Base-by-base conservation (phyloP, 495 filamentous ascomycete genomes). In the Penicillium mononematosum region DNA sequence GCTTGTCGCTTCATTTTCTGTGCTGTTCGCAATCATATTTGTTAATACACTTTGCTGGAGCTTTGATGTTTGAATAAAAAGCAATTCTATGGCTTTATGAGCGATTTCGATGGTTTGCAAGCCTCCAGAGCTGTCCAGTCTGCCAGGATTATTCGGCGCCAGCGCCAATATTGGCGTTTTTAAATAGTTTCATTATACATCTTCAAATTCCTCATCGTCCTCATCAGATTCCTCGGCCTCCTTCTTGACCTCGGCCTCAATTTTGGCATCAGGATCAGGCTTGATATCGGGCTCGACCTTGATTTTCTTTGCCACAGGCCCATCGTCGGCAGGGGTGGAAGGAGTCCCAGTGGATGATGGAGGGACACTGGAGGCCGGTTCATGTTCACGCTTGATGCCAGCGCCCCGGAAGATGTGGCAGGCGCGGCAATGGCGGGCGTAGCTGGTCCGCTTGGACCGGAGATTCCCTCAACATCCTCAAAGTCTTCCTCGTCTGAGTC, bases 201-300 rank as follows among this genome's bases (percentile, higher is more conserved):
- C 78, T 48, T 81, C 79, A 48, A 83, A 83, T 39, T 81, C 76
- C 42, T 80, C 79, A 2, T 82, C 80, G 38, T 81, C 78, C 43
- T 83, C 80, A 52, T 81, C 79, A 3, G 78, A 81, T 39, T 77
- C 66, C 17, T 66, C 63, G 45, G 71, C 75, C 19, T 72, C 73
- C 53, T 71, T 68, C 57, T 73, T 74, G 7, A 63, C 48, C 2
- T 65, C 67, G 2, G 69, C 62, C 47, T 71, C 66, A 5, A 50
- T 53, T 58, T 61, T 53, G 4, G 9, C 45, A 31, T 60, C 63
- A 29, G 50, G 50, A 17, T 72, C 69, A 20, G 67, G 50, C 47
- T 80, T 80, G 55, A 78, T 62, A 19, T 19, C 34, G 5, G 56
- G 42, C 9, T 66, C 60, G 17, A 34, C 34, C 56, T 81, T 81